Conservation (phyloP, 2,329 filamentous ascomycete genomes). For the Pseudogymnoascus pannorum region DNA sequence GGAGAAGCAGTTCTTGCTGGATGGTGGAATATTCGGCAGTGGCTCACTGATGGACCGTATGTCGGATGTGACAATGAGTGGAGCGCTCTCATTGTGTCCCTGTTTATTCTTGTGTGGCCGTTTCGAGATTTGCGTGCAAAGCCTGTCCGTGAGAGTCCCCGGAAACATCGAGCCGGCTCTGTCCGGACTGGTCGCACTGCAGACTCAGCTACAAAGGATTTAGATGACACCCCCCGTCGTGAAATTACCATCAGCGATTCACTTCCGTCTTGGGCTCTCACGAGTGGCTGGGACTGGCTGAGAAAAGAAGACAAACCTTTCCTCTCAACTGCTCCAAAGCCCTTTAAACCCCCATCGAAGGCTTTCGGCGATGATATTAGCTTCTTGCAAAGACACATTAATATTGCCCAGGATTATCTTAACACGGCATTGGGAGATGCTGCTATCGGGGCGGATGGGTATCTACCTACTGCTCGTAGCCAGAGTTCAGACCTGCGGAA, state of each 20-base stretch:
- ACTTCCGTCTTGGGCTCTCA: conserved; percentile 52
- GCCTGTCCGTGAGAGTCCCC: conserved; percentile 28
- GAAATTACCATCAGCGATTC: conserved; percentile 30
- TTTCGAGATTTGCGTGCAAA: conserved; percentile 37
- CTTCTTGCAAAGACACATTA: conserved; percentile 47
- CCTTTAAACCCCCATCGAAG: background rate
- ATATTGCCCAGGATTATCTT: conserved; percentile 59
- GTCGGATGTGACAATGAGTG: conserved; percentile 53
- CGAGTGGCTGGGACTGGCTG: conserved; percentile 64
- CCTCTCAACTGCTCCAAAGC: background rate
- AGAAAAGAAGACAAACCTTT: conserved; percentile 44
- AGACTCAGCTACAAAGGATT: conserved; percentile 33
- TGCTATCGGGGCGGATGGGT: conserved; percentile 48
- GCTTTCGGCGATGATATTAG: conserved; percentile 42
- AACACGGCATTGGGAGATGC: conserved; percentile 49
- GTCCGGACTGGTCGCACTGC: conserved; percentile 43
- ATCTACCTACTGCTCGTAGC: conserved; percentile 54
- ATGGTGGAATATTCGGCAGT: conserved; percentile 69
- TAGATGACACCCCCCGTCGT: conserved; percentile 40
- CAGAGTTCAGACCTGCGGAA: conserved; percentile 44
- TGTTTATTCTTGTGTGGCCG: conserved; percentile 57
- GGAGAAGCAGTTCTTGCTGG: conserved; percentile 56
- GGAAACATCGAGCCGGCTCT: conserved; percentile 34
- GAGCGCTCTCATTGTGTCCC: conserved; percentile 57
- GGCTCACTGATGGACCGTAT: conserved; percentile 48